phyloP scores from a whole-genome alignment of 169 alveolate species.

The Cryptosporidium sp. region DNA sequence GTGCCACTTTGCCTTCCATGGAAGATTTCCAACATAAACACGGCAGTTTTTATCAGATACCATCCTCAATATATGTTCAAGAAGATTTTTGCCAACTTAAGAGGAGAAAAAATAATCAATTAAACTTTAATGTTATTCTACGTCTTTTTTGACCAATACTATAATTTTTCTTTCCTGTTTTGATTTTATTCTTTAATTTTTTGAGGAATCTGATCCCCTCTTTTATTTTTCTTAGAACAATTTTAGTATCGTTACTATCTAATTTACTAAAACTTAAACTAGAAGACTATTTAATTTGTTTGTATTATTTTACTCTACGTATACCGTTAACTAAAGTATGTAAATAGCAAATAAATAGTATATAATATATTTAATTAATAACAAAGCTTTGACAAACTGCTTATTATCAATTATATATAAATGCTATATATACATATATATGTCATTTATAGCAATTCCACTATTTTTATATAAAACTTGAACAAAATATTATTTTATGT shows the following conservation, averaged over 20 bases:
- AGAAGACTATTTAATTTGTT: background rate
- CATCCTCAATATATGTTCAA: slow-evolving; percentile 20
- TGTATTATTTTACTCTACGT: slow-evolving; percentile 30
- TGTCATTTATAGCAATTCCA: background rate
- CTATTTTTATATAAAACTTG: background rate
- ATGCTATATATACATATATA: background rate
- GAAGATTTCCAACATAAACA: slow-evolving; percentile 91
- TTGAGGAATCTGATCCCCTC: slow-evolving; percentile 18
- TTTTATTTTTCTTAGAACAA: background rate
- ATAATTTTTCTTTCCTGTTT: background rate
- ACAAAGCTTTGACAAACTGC: background rate
- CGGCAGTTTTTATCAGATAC: slow-evolving; percentile 84
- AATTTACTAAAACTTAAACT: slow-evolving; percentile 5
- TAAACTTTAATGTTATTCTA: slow-evolving; percentile 16
- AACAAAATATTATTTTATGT: background rate
- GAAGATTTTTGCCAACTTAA: slow-evolving; percentile 1
- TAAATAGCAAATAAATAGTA: background rate
- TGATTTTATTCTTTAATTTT: background rate
- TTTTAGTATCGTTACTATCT: slow-evolving; percentile 18
- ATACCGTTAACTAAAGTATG: background rate
- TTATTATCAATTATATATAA: background rate
- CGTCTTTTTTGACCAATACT: slow-evolving; percentile 56
- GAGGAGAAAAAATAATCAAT: slow-evolving; percentile 43
- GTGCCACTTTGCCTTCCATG: slow-evolving; percentile 92
- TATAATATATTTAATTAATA: background rate